Evolutionary conservation across 345 rosid genomes (phyloP).

Genomic region (Citrus maxima): DNA sequence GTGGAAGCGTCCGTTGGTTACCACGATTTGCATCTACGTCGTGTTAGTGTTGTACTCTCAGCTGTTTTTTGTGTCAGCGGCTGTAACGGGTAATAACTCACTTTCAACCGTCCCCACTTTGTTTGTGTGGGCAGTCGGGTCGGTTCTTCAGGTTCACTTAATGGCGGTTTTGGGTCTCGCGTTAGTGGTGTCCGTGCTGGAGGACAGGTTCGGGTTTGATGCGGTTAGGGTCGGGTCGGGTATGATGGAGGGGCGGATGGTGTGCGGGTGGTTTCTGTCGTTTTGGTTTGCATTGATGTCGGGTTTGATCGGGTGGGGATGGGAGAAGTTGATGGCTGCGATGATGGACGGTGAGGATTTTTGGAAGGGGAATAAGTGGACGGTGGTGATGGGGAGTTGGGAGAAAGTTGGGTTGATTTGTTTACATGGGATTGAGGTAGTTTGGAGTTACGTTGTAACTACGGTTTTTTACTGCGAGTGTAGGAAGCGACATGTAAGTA

Average conservation of each 20-base stretch:
- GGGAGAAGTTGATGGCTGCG: slow-evolving; percentile 35
- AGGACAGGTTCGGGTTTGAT: slow-evolving; percentile 54
- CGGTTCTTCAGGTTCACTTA: slow-evolving; percentile 46
- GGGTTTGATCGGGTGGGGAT: slow-evolving; percentile 45
- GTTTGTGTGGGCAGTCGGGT: slow-evolving; percentile 25
- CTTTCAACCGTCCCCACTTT: slow-evolving; percentile 19
- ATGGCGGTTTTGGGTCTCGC: slow-evolving; percentile 60
- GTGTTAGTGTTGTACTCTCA: slow-evolving; percentile 43
- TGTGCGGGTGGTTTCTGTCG: slow-evolving; percentile 50
- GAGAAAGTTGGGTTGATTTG: slow-evolving; percentile 40
- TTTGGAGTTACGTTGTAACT: slow-evolving; percentile 56
- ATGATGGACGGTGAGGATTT: slow-evolving; percentile 35
- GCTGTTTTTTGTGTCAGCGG: slow-evolving; percentile 22
- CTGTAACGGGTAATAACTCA: slow-evolving; percentile 11
- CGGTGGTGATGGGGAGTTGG: slow-evolving; percentile 33
- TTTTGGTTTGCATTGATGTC: slow-evolving; percentile 39
- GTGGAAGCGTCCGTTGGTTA: slow-evolving; percentile 48
- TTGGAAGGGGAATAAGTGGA: slow-evolving; percentile 29
- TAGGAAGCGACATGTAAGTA: slow-evolving; percentile 29
- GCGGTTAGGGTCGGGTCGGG: slow-evolving; percentile 49
- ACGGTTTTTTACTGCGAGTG: slow-evolving; percentile 66
- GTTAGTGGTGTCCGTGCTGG: slow-evolving; percentile 59
- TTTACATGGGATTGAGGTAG: slow-evolving; percentile 47
- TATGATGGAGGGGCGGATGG: slow-evolving; percentile 56
- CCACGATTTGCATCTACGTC: slow-evolving; percentile 49